Evolutionary conservation across 495 filamentous ascomycete genomes (phyloP), one percentile per base, ranked within the genome.

Genomic region (Poronia punctata): DNA sequence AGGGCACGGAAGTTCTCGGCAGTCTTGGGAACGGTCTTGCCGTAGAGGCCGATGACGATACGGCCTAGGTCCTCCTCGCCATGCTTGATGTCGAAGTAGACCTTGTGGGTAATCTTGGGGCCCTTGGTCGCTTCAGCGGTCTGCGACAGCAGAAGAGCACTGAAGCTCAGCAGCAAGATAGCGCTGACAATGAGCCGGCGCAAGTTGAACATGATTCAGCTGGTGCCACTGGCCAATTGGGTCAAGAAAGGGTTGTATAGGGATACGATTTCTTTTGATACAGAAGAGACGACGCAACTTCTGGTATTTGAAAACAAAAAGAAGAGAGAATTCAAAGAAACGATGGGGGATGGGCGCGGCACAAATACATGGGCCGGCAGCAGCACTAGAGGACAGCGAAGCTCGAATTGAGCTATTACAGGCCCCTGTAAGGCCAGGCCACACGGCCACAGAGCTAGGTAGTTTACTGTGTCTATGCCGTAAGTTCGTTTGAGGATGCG

Each of bases 1-100:
- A 99, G 76, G 64, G 86, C 89, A 53, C 88, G 84, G 82, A 98
- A 98, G 77, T 98, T 98, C 75, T 98, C 93, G 38, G 81, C 79
- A 15, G 92, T 98, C 80, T 87, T 83, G 43, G 92, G 92, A n/a
- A 94, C 87, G 28, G 92, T 97, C 78, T 93, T 93, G 60, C 93
- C 92, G 59, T 99, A 99, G 38, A 99, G 76, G 53, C 92, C 92
- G 31, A 99, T 79, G 45, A 95, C 87, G 56, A 99, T 80, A 35
- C 84, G 76, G 38, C 92, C 92, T 25, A 97, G 52, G 15, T 76
- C 52, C 67, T 96, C 75, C 50, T 86, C 93, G 50, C 86, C 93
- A 65, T 96, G 88, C 46, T 80, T 67, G 50, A 99, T 86, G 55
- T 97, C 93, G 61, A 99, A 97, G 66, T 81, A 96, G 59, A 96